Evolutionary conservation across 1,139 yeast species (phyloP).

Genomic region (Saccharomyces hybrid): DNA sequence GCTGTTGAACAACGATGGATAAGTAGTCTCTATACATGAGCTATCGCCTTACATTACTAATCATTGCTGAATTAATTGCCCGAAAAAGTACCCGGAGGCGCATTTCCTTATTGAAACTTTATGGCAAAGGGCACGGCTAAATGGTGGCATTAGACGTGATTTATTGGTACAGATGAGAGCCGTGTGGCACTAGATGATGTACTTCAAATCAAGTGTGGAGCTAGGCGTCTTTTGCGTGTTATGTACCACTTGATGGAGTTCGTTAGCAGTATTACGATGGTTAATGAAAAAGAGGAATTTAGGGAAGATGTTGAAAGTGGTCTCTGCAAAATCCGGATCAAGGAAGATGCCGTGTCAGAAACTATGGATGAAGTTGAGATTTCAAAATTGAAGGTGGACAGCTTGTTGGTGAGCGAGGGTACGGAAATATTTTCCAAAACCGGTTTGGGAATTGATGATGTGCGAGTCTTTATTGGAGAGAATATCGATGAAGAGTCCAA

Average conservation of each 20-base stretch:
- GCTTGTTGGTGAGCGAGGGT: constrained; percentile 19
- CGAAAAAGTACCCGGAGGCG: not conserved
- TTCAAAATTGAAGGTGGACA: not conserved
- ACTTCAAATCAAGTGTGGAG: not conserved
- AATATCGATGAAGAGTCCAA: constrained; percentile 2
- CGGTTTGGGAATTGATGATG: constrained; percentile 2
- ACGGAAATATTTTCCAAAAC: constrained; percentile 11
- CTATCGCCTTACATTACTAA: not conserved
- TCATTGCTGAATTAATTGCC: not conserved
- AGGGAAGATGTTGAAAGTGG: constrained; percentile 7
- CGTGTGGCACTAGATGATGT: not conserved
- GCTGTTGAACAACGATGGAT: not conserved
- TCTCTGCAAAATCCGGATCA: constrained; percentile 8
- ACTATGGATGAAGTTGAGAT: constrained; percentile 3
- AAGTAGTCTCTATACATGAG: not conserved
- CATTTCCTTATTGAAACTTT: not conserved
- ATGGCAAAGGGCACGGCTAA: not conserved
- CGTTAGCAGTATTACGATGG: constrained; percentile 13
- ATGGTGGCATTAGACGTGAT: not conserved
- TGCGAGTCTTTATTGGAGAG: constrained; percentile 10
- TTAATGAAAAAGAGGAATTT: not conserved
- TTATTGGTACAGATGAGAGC: not conserved
- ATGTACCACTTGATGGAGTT: constrained; percentile 6
- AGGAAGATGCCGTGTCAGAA: not conserved
- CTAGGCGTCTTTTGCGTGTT: too few species aligned